Conservation (phyloP, 2,329 filamentous ascomycete species). For the Xylariales sp. region DNA sequence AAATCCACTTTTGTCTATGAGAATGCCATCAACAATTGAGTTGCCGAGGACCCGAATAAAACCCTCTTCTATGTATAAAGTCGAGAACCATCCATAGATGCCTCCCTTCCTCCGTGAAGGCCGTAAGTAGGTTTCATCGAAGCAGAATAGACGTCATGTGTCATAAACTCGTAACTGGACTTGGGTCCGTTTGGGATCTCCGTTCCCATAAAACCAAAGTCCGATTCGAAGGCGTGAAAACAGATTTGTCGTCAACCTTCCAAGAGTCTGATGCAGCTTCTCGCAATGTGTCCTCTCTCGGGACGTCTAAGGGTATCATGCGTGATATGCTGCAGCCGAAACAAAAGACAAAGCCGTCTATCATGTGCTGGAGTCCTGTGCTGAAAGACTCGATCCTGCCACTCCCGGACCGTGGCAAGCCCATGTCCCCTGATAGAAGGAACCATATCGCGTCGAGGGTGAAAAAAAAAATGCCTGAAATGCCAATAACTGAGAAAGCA, state of each 20-base stretch:
- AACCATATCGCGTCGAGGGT: constrained; percentile 17
- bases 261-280: constrained; percentile 28
- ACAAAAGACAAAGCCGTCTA: constrained; percentile 31
- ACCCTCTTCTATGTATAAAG: constrained; percentile 28
- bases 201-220: constrained; percentile 22
- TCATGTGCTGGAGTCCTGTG: constrained; percentile 28
- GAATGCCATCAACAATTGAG: constrained; percentile 28
- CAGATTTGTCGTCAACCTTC: constrained; percentile 21
- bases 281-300: constrained; percentile 20
- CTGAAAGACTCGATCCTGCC: constrained; percentile 27
- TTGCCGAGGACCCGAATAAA: constrained; percentile 21
- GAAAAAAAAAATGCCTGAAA: constrained; percentile 14
- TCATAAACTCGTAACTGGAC: constrained; percentile 22
- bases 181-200: constrained; percentile 20
- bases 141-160: constrained; percentile 26
- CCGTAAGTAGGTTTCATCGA: constrained; percentile 27
- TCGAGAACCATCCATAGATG: constrained; percentile 20
- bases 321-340: constrained; percentile 26
- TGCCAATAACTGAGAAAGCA: constrained; percentile 17
- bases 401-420: constrained; percentile 24
- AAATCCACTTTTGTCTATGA: constrained; percentile 65
- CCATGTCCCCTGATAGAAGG: constrained; percentile 25
- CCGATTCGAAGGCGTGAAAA: constrained; percentile 18
- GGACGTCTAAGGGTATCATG: constrained; percentile 32
- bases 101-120: constrained; percentile 25